These are phyloP conservation scores for Pyrus pyrifolia DNA, from an alignment of 306 rosid species.

Conservation along the genomic window DNA sequence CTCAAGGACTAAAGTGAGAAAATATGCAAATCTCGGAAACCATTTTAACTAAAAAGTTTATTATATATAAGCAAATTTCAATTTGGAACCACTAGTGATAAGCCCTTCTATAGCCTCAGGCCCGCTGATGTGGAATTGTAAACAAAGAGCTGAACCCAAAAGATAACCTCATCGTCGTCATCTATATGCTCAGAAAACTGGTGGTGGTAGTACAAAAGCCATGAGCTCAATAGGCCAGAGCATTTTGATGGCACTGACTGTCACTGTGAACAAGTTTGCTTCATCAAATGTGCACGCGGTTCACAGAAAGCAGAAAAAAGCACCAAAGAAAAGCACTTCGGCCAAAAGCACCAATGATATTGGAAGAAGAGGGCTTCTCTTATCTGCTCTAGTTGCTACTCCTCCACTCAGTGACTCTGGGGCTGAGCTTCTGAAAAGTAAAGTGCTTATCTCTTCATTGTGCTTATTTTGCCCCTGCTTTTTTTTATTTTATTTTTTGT, in stretches of 20 bases:
- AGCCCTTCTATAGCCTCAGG: background rate
- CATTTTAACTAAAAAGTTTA: too few relatives aligned
- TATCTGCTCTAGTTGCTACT: conserved; percentile 42
- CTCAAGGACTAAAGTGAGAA: too few relatives aligned
- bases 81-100: background rate
- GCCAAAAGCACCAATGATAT: conserved; percentile 6
- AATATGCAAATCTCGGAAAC: too few relatives aligned
- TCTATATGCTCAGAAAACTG: conserved; percentile 13
- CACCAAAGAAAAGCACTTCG: background rate
- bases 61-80: too few relatives aligned
- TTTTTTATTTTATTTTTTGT: background rate
- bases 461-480: background rate
- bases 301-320: conserved; percentile 29
- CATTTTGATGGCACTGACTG: conserved; percentile 77
- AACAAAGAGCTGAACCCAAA: background rate
- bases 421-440: conserved; percentile 72
- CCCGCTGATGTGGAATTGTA: background rate
- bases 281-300: conserved; percentile 73
- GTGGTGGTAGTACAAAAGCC: conserved; percentile 24
- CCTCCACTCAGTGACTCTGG: conserved; percentile 58
- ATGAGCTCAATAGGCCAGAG: conserved; percentile 77
- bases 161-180: conserved; percentile 22
- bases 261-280: conserved; percentile 66
- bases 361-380: conserved; percentile 58
- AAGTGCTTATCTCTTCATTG: background rate